These are phyloP conservation scores for Colletotrichum higginsianum DNA, from an alignment of 2,329 filamentous ascomycete genomes.

Conservation along the genomic window DNA sequence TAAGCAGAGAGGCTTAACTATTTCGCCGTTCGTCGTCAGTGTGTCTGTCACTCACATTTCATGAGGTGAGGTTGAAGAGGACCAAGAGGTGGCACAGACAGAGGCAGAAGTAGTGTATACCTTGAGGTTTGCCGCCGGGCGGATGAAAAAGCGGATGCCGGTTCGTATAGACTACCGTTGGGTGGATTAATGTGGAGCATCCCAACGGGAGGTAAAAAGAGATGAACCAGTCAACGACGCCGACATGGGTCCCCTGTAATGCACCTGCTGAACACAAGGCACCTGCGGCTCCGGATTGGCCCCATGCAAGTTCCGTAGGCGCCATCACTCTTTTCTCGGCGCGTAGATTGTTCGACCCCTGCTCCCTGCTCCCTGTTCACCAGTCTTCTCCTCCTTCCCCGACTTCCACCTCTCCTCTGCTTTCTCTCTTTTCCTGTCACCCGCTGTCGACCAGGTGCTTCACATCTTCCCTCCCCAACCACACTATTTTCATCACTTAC, in stretches of 20 bases:
- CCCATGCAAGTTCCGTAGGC: slow-evolving; percentile 45
- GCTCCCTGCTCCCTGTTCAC: slow-evolving; percentile 34
- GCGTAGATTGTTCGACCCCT: slow-evolving; percentile 43
- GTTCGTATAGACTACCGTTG: slow-evolving; percentile 25
- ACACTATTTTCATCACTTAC: slow-evolving; percentile 35
- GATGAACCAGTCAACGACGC: slow-evolving; percentile 34
- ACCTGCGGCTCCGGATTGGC: slow-evolving; percentile 45
- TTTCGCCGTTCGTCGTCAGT: not conserved
- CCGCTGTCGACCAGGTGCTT: slow-evolving; percentile 1
- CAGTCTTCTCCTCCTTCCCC: slow-evolving; percentile 4
- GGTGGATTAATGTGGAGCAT: slow-evolving; percentile 17
- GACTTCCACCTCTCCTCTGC: slow-evolving; percentile 15
- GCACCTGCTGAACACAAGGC: slow-evolving; percentile 42
- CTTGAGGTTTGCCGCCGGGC: slow-evolving; percentile 8
- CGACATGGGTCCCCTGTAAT: slow-evolving; percentile 27
- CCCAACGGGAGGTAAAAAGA: slow-evolving; percentile 40
- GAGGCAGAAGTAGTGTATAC: slow-evolving; percentile 36
- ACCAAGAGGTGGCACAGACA: slow-evolving; percentile 39
- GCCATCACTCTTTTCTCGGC: slow-evolving; percentile 45
- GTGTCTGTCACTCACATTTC: slow-evolving; percentile 7
- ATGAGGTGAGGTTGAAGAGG: slow-evolving; percentile 41
- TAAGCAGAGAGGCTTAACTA: slow-evolving; percentile 8
- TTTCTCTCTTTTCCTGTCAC: slow-evolving; percentile 6
- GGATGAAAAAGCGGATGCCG: not conserved
- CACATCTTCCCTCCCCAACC: slow-evolving; percentile 31